phyloP scores from a whole-genome alignment of 331 rosid species.

The Dryas integrifolia region DNA sequence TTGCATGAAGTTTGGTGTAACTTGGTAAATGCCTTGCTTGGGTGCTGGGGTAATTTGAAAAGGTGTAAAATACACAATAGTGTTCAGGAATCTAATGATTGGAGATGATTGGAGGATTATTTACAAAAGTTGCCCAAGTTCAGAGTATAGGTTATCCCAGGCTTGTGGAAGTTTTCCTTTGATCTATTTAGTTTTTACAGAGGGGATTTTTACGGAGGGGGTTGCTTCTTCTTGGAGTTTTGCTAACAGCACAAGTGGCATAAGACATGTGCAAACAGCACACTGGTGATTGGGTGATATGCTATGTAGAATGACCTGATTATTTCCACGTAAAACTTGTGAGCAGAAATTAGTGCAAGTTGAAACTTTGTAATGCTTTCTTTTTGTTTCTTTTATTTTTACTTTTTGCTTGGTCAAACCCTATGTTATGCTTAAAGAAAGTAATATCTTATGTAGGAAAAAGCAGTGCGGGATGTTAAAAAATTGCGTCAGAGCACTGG shows the following conservation, averaged over 20 bases:
- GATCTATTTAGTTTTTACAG: not conserved
- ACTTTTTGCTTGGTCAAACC: not conserved
- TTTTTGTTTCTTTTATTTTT: not conserved
- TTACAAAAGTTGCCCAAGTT: not conserved
- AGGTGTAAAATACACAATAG: not conserved
- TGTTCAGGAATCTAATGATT: not conserved
- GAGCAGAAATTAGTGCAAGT: slow-evolving; percentile 7
- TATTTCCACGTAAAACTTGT: not conserved
- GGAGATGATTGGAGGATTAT: not conserved
- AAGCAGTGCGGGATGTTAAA: slow-evolving; percentile 34
- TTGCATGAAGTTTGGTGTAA: not conserved
- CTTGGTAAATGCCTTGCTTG: not conserved
- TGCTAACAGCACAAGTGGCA: not conserved
- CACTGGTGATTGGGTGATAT: not conserved
- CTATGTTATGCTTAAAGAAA: not conserved
- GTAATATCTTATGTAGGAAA: slow-evolving; percentile 39
- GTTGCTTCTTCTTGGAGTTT: not conserved
- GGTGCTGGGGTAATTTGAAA: not conserved
- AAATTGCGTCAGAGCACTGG: slow-evolving; percentile 39
- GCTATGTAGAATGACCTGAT: not conserved
- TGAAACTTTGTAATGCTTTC: not conserved
- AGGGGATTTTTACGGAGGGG: not conserved
- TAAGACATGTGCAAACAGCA: not conserved
- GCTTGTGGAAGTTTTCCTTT: not conserved
- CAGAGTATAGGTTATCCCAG: not conserved